Percentiles rank a stretch among this genome's conserved stretches.
Conservation (phyloP, 1,284 basidiomycete genomes). For the Wallemia hederae region DNA sequence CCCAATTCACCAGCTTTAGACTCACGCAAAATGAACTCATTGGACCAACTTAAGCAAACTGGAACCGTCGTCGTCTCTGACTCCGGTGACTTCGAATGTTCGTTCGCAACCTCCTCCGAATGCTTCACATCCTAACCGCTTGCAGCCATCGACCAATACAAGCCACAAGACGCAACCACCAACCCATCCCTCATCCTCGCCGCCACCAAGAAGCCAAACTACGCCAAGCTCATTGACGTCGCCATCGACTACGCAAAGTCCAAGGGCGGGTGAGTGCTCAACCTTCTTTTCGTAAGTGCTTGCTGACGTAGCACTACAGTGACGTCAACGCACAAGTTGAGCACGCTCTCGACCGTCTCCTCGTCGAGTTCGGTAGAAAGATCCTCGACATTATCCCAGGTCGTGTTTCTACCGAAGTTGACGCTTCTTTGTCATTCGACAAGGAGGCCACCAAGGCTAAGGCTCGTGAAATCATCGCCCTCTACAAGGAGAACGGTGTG, state of each 20-base stretch:
- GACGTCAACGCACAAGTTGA: slow-evolving; percentile 39
- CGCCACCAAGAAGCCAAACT: slow-evolving; percentile 66
- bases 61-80: slow-evolving; percentile 86
- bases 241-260: slow-evolving; percentile 56
- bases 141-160: slow-evolving; percentile 60
- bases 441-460: slow-evolving; percentile 72
- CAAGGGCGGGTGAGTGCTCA: slow-evolving; percentile 28
- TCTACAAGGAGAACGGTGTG: slow-evolving; percentile 76
- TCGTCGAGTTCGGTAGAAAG: slow-evolving; percentile 88
- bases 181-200: slow-evolving; percentile 78
- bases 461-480: slow-evolving; percentile 72
- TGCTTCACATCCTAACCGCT: slow-evolving; percentile 5
- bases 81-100: slow-evolving; percentile 60
- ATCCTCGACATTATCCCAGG: slow-evolving; percentile 89
- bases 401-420: slow-evolving; percentile 95
- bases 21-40: slow-evolving; percentile 40
- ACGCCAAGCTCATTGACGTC: slow-evolving; percentile 51
- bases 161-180: slow-evolving; percentile 77
- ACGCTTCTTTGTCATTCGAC: slow-evolving; percentile 88
- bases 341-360: slow-evolving; percentile 59
- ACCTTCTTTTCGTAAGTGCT: background rate
- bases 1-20: too few relatives aligned
- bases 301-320: slow-evolving; percentile 9
- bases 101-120: slow-evolving; percentile 13
- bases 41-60: slow-evolving; percentile 59